A percentile compares a stretch with the other conserved stretches of the same genome.
phyloP scores from a whole-genome alignment of 495 filamentous ascomycete species.

The Penicillium turbatum region DNA sequence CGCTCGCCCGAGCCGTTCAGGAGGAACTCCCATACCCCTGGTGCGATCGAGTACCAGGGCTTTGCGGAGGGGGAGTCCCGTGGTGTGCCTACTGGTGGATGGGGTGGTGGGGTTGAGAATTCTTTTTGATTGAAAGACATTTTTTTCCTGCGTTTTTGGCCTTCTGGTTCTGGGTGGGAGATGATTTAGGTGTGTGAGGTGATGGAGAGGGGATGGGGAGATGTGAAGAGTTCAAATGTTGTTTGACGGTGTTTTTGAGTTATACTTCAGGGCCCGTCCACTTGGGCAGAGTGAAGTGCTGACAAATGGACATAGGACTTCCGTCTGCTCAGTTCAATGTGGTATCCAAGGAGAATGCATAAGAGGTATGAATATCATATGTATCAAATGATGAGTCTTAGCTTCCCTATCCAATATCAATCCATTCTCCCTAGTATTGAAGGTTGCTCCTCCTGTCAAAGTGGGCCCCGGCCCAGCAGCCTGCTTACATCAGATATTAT shows the following conservation, averaged over 20 bases:
- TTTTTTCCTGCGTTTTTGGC: background rate
- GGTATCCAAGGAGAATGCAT: too few relatives aligned
- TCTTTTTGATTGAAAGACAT: constrained; percentile 23
- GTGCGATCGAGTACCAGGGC: constrained; percentile 21
- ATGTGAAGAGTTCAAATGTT: background rate
- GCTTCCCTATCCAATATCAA: too few relatives aligned
- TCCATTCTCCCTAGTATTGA: too few relatives aligned
- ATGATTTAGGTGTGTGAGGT: background rate
- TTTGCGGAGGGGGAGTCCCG: constrained; percentile 2
- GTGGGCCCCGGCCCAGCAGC: background rate
- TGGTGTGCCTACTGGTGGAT: constrained; percentile 15
- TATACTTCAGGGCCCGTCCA: too few relatives aligned
- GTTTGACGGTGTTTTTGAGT: background rate
- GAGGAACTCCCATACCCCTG: constrained; percentile 25
- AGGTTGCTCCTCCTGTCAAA: too few relatives aligned
- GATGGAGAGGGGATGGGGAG: background rate
- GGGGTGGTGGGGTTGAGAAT: constrained; percentile 19
- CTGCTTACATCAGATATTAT: background rate
- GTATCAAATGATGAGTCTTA: too few relatives aligned
- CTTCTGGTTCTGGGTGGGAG: background rate
- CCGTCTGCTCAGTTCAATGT: too few relatives aligned
- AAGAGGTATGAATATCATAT: too few relatives aligned
- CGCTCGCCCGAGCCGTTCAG: constrained; percentile 19
- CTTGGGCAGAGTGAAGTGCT: background rate
- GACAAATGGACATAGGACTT: background rate